Base-by-base conservation (phyloP, 1,284 basidiomycete genomes). In the Malassezia furfur region DNA sequence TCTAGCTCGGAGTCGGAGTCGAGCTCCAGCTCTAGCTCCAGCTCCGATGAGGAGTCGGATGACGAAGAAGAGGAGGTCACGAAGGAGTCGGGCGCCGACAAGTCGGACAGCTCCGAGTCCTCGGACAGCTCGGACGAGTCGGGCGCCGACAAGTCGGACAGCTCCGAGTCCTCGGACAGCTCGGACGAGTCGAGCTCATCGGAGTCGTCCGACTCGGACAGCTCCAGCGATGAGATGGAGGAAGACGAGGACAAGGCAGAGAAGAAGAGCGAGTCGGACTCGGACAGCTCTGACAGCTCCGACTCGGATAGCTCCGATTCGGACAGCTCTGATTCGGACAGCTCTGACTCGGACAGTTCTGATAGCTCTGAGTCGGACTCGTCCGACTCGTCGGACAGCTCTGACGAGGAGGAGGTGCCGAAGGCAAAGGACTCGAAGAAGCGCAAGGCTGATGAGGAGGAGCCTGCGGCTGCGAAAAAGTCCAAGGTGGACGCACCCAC, bases 391-490 rank as follows among this genome's bases (percentile, higher is more conserved):
- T 48, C 46, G 2, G 46, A 54, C 32, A 25, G 30, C 3, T 38
- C 22, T 31, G 55, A 64, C 48, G 52, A 52, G 0, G 62, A 63
- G n/a, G 64, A 64, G 30, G 66, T 61, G 39, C 48, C 51, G 32
- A 70, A 74, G 53, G 71, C 73, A 40, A 73, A 77, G 57, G 64
- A 67, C 32, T 61, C 62, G 48, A 68, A 72, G 59, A 94, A 96
- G 79, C 86, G 91, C 72, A 94, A 96, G 78, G 87, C 87, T 28
- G 84, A 85, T 19, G 83, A 83, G 41, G 81, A 84, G 17, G 83
- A 83, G 44, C 81, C 82, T 40, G 76, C 76, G 28, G 79, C 79
- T 11, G 77, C 83, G 47, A 96, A 96, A 81, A 96, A 93, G 78
- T 81, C 79, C 65, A 93, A 91, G 79, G 77, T 84, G 49, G 79